Evolutionary conservation across 805 yeast species (phyloP).

Genomic region (Kodamaea kaohsiungensis): DNA sequence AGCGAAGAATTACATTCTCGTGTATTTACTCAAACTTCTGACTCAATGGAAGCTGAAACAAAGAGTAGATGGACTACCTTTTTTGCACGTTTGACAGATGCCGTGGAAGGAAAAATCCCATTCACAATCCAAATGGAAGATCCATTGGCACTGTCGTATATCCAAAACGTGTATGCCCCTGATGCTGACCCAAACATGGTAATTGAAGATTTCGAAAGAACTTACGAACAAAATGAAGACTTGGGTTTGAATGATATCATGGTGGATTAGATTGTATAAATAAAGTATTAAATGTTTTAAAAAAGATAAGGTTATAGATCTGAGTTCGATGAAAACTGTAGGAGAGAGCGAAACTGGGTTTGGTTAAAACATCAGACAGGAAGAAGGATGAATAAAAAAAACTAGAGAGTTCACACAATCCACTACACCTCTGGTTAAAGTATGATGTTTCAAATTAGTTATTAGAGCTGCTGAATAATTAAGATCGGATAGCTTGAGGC

Average conservation of each 20-base stretch:
- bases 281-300: slow-evolving; percentile 4
- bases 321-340: too few species aligned
- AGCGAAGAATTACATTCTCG: slow-evolving; percentile 83
- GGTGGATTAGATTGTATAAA: slow-evolving; percentile 19
- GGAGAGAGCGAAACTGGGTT: too few species aligned
- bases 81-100: slow-evolving; percentile 71
- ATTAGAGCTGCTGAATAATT: too few species aligned
- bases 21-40: slow-evolving; percentile 84
- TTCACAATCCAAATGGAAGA: slow-evolving; percentile 91
- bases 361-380: too few species aligned
- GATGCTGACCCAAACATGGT: slow-evolving; percentile 96
- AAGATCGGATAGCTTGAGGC: too few species aligned
- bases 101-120: slow-evolving; percentile 75
- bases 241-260: slow-evolving; percentile 72
- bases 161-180: slow-evolving; percentile 98
- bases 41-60: slow-evolving; percentile 82
- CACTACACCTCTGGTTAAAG: too few species aligned
- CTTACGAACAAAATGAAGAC: slow-evolving; percentile 85
- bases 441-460: too few species aligned
- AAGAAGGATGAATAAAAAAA: too few species aligned
- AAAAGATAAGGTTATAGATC: background rate
- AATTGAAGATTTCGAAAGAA: slow-evolving; percentile 87
- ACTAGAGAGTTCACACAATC: too few species aligned
- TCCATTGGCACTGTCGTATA: slow-evolving; percentile 92
- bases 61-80: slow-evolving; percentile 82